phyloP scores from a whole-genome alignment of 1,139 yeast genomes.

The Lodderomyces metapsilosis region DNA sequence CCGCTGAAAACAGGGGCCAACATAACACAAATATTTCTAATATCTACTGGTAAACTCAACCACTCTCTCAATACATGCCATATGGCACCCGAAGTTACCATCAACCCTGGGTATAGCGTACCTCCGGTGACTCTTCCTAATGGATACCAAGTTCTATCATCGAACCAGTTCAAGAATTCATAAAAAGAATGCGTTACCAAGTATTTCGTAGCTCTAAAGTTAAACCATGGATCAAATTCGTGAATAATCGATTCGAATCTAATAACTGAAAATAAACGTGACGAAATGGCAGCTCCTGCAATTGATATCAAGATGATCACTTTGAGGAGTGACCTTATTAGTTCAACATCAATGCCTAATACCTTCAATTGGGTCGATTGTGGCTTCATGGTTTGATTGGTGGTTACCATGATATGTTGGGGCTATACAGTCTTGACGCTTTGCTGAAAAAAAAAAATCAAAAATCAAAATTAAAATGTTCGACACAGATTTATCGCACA shows the following conservation, averaged over 20 bases:
- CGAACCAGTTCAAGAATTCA: slow-evolving; percentile 97
- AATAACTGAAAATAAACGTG: slow-evolving; percentile 77
- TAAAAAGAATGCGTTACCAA: slow-evolving; percentile 80
- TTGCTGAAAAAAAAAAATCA: slow-evolving; percentile 1
- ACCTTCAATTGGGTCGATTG: slow-evolving; percentile 23
- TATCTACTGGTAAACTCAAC: slow-evolving; percentile 83
- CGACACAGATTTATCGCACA: not conserved
- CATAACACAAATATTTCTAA: slow-evolving; percentile 92
- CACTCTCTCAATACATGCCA: slow-evolving; percentile 68
- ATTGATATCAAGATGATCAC: slow-evolving; percentile 66
- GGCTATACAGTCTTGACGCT: not conserved
- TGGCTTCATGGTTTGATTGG: slow-evolving; percentile 12
- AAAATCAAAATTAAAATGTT: too few relatives aligned
- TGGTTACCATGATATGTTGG: not conserved
- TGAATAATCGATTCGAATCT: slow-evolving; percentile 95
- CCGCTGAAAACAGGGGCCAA: slow-evolving; percentile 97
- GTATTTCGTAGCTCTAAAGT: slow-evolving; percentile 91
- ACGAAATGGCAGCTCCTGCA: slow-evolving; percentile 88
- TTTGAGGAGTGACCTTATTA: slow-evolving; percentile 53
- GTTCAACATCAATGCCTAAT: slow-evolving; percentile 38
- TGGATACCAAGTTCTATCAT: slow-evolving; percentile 99
- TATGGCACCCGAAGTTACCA: slow-evolving; percentile 93
- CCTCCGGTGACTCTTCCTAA: slow-evolving; percentile 99
- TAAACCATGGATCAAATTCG: slow-evolving; percentile 99
- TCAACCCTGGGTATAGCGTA: slow-evolving; percentile 94